phyloP scores from a whole-genome alignment of 495 filamentous ascomycete genomes.

The Elasticomyces elasticus region DNA sequence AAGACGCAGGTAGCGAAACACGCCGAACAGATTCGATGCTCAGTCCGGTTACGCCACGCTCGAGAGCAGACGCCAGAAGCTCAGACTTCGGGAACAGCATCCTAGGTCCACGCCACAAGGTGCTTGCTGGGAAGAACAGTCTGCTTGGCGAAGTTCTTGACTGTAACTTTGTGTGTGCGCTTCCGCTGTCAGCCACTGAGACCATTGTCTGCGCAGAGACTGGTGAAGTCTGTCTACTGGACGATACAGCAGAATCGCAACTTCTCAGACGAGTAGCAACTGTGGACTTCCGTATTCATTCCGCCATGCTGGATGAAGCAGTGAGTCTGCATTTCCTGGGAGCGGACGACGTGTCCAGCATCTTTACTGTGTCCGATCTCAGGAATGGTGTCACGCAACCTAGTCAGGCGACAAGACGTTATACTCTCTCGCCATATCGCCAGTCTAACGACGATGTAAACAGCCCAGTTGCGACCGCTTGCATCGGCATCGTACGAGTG shows the following conservation, averaged over 20 bases:
- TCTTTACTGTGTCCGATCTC: neutral
- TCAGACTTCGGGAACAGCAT: slow-evolving; percentile 35
- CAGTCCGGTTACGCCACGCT: slow-evolving; percentile 1
- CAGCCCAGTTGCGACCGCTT: neutral
- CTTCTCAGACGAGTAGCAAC: slow-evolving; percentile 54
- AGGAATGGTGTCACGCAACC: neutral
- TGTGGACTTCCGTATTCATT: slow-evolving; percentile 52
- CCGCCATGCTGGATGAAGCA: slow-evolving; percentile 29
- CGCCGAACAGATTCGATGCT: slow-evolving; percentile 32
- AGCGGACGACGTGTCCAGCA: neutral
- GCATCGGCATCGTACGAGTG: neutral
- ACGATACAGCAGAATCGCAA: slow-evolving; percentile 62
- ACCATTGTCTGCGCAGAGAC: slow-evolving; percentile 63
- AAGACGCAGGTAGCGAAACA: slow-evolving; percentile 36
- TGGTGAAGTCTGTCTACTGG: slow-evolving; percentile 66
- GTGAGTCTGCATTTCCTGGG: slow-evolving; percentile 22
- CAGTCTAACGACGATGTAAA: neutral
- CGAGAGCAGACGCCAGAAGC: slow-evolving; percentile 28
- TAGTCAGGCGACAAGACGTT: neutral
- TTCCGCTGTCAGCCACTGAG: slow-evolving; percentile 54
- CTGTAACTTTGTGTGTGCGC: slow-evolving; percentile 69
- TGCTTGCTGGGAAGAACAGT: slow-evolving; percentile 51
- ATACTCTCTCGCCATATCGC: neutral
- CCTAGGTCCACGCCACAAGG: slow-evolving; percentile 27
- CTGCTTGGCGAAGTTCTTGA: slow-evolving; percentile 70